Evolutionary conservation across 1,284 basidiomycete genomes (phyloP), one percentile per base, ranked within the genome.

Genomic region (Malassezia psittaci): DNA sequence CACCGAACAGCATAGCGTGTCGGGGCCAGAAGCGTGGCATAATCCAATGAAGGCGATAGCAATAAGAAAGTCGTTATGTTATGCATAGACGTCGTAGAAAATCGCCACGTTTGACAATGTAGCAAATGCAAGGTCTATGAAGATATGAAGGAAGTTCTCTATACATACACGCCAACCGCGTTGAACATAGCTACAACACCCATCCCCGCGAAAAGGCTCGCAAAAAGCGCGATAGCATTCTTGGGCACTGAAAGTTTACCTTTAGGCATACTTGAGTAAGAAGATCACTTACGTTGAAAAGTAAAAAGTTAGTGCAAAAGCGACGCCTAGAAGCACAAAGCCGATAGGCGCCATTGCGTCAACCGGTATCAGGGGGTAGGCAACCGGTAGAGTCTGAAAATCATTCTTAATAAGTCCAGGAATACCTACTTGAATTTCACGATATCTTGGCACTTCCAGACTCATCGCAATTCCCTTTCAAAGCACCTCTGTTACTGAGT

Each of bases 141-240:
- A 41, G n/a, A 39, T 19, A 39, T 10, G 39, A 45, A 29, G 24
- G 24, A 29, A 7, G 24, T 29, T 29, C 24, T 61, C 44, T 52
- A 68, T 34, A 69, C 62, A 45, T 69, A 63, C 9, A 71, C 67
- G n/a, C 68, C 68, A 8, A 71, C 64, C n/a, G 68, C 62, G 41
- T 66, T 69, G 56, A 71, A 69, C 34, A 69, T 57, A 7, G 68
- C 67, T 10, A 71, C 68, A 9, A 65, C 54, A 35, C 68, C 68
- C 44, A 66, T 56, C 19, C 68, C 68, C 24, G 65, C 66, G 48
- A 63, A 61, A 33, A 67, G 49, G 37, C 65, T 67, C 16, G 63
- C 60, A 1, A 57, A 40, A 16, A 65, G 21, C 9, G 60, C 63
- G 8, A 66, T 56, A 29, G 60, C 7, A 35, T 63, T 52, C 57